A percentile compares a stretch with the other conserved stretches of the same genome.
Conservation (phyloP, 306 rosid species). For the Castanopsis chinensis region DNA sequence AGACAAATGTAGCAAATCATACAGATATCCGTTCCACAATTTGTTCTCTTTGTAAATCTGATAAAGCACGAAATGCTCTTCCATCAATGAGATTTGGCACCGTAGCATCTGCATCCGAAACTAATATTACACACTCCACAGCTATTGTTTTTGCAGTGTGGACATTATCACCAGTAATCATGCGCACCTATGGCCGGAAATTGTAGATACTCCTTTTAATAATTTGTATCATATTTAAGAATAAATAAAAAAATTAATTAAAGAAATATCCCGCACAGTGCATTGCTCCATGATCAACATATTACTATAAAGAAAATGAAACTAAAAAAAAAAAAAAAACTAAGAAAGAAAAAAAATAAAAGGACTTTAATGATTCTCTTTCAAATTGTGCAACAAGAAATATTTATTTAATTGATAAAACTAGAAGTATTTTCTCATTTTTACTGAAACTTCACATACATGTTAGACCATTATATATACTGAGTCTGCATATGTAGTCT, state of each 20-base stretch:
- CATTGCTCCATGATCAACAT: background rate
- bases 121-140: conserved; percentile 84
- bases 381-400: no score
- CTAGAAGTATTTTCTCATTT: no score
- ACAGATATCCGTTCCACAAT: conserved; percentile 68
- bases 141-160: conserved; percentile 95
- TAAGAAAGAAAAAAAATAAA: no score
- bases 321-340: background rate
- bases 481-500: no score
- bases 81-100: conserved; percentile 82
- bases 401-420: no score
- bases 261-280: background rate
- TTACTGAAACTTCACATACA: no score
- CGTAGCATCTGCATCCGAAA: conserved; percentile 46
- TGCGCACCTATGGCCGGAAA: conserved; percentile 58
- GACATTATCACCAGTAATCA: conserved; percentile 93
- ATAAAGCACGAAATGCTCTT: conserved; percentile 58
- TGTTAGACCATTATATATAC: no score
- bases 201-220: no score
- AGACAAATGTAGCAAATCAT: conserved; percentile 9
- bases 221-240: no score
- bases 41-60: conserved; percentile 50
- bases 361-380: no score
- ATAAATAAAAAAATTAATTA: no score
- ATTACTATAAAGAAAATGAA: background rate